Conservation (phyloP, 768 basidiomycete species). For the Tricholoma sp. region DNA sequence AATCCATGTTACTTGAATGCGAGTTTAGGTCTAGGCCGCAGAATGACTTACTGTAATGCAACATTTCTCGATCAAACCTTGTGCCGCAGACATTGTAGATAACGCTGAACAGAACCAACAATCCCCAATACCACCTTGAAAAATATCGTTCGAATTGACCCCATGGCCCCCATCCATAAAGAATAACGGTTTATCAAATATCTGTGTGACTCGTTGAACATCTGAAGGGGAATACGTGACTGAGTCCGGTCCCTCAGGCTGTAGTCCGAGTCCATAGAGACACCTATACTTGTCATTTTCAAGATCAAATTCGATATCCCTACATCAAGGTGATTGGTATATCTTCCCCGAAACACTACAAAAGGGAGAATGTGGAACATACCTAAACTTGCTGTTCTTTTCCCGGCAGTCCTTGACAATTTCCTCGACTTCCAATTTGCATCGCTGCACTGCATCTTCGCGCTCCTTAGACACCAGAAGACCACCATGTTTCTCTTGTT, state of each 20-base stretch:
- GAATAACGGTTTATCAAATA: slow-evolving; percentile 48
- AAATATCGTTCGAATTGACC: slow-evolving; percentile 38
- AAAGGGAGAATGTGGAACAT: slow-evolving; percentile 32
- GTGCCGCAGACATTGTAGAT: slow-evolving; percentile 39
- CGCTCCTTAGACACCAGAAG: slow-evolving; percentile 39
- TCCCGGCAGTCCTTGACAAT: slow-evolving; percentile 47
- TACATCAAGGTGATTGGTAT: slow-evolving; percentile 10
- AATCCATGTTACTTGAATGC: neutral
- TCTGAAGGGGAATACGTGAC: slow-evolving; percentile 31
- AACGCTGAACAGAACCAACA: slow-evolving; percentile 53
- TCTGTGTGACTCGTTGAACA: slow-evolving; percentile 41
- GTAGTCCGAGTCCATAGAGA: slow-evolving; percentile 31
- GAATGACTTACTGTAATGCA: slow-evolving; percentile 39
- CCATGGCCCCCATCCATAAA: slow-evolving; percentile 30
- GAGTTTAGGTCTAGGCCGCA: neutral
- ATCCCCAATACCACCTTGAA: slow-evolving; percentile 45
- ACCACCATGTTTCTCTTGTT: slow-evolving; percentile 18
- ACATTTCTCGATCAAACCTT: slow-evolving; percentile 43
- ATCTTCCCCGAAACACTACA: neutral
- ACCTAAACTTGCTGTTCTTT: slow-evolving; percentile 10
- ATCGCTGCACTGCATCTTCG: slow-evolving; percentile 39
- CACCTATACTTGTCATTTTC: slow-evolving; percentile 36
- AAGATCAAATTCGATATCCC: slow-evolving; percentile 18
- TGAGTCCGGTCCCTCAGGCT: too few species aligned
- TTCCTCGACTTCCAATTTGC: slow-evolving; percentile 36